These are phyloP conservation scores for Stylosanthes scabra DNA, from an alignment of 331 rosid genomes.

Conservation along the genomic window DNA sequence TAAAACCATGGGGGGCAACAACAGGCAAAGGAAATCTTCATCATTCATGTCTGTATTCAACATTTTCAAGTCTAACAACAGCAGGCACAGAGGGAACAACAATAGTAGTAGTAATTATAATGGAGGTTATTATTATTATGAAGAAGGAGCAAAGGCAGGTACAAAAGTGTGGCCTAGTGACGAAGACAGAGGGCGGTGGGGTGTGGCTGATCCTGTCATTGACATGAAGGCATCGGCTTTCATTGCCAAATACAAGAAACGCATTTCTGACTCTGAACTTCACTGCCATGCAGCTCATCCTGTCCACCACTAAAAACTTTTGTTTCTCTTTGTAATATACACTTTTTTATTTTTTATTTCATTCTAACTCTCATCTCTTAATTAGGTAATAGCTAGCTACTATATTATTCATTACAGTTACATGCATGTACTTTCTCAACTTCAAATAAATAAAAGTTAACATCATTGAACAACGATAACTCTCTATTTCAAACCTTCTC, in stretches of 20 bases:
- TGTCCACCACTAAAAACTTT: too few relatives aligned
- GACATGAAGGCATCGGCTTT: conserved; percentile 57
- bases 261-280: conserved; percentile 54
- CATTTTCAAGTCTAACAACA: conserved; percentile 56
- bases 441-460: neutral
- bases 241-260: conserved; percentile 56
- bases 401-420: conserved; percentile 13
- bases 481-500: too few relatives aligned
- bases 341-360: conserved; percentile 1
- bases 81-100: conserved; percentile 36
- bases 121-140: neutral
- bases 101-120: too few relatives aligned
- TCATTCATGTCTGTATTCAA: conserved; percentile 54
- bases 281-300: conserved; percentile 42
- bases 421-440: too few relatives aligned
- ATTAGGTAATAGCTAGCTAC: neutral
- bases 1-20: conserved; percentile 65
- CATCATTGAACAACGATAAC: neutral
- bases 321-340: neutral
- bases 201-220: conserved; percentile 70
- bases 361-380: neutral
- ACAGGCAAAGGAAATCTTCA: conserved; percentile 58
- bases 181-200: conserved; percentile 63
- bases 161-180: conserved; percentile 67
- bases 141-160: conserved; percentile 47